Evolutionary conservation across 139 green algal genomes (phyloP).

Genomic region (Chlorella sp.): DNA sequence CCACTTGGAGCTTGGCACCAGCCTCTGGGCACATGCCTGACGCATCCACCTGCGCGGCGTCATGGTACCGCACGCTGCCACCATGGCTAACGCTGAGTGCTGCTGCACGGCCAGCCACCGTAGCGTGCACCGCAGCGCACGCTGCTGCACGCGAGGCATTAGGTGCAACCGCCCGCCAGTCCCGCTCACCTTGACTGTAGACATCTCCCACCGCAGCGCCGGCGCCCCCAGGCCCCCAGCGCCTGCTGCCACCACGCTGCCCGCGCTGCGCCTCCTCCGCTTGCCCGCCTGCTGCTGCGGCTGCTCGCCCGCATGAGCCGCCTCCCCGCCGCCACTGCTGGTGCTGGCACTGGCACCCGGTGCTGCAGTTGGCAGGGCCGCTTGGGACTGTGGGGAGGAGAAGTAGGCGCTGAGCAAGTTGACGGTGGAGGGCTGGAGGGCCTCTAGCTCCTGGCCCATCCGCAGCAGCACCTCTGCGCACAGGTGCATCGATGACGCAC

Average conservation of each 20-base stretch:
- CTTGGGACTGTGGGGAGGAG: not conserved
- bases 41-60: not conserved
- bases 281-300: not conserved
- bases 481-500: no score
- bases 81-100: no score
- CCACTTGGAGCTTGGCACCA: conserved; percentile 26
- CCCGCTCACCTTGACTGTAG: no score
- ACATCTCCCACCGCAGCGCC: no score
- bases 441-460: conserved; percentile 54
- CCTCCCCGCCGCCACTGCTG: not conserved
- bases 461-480: conserved; percentile 14
- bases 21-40: conserved; percentile 9
- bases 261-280: not conserved
- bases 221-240: no score
- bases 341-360: not conserved
- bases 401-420: conserved; percentile 29
- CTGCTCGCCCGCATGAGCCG: not conserved
- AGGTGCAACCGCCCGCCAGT: no score
- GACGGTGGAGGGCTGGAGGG: conserved; percentile 41
- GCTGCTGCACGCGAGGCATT: not conserved
- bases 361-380: not conserved
- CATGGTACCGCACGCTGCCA: not conserved
- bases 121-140: not conserved
- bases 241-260: no score
- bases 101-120: no score